phyloP scores from a whole-genome alignment of 495 filamentous ascomycete genomes.

The Entonaema liquescens region DNA sequence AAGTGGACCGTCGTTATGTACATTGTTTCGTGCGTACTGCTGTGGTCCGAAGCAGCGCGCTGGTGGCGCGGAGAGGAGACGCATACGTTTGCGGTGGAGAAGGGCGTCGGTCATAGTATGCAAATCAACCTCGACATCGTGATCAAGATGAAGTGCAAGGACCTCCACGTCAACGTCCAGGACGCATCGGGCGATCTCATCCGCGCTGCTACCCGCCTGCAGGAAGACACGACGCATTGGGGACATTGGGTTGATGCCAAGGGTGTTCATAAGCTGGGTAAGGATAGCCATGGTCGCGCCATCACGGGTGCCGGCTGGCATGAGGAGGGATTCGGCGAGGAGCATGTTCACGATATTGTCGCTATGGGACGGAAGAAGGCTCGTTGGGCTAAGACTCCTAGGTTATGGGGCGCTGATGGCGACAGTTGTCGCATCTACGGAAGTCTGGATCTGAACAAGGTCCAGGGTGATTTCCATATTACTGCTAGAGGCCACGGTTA shows the following conservation, averaged over 20 bases:
- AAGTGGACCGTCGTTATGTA: constrained; percentile 91
- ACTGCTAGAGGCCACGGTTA: constrained; percentile 97
- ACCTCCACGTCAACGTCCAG: constrained; percentile 96
- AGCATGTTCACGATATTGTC: constrained; percentile 78
- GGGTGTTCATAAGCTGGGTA: constrained; percentile 72
- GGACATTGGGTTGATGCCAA: constrained; percentile 77
- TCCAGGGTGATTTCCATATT: constrained; percentile 98
- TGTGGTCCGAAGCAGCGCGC: constrained; percentile 76
- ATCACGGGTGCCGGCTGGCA: constrained; percentile 66
- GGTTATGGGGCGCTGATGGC: constrained; percentile 61
- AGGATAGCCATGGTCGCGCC: constrained; percentile 55
- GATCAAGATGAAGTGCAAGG: constrained; percentile 85
- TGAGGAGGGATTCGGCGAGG: constrained; percentile 69
- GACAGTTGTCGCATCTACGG: constrained; percentile 89
- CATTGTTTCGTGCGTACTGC: constrained; percentile 73
- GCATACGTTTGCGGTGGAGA: constrained; percentile 94
- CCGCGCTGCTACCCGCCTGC: constrained; percentile 77
- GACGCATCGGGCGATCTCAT: constrained; percentile 93
- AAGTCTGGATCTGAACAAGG: constrained; percentile 89
- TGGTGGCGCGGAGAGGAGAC: constrained; percentile 86
- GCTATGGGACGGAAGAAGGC: constrained; percentile 63
- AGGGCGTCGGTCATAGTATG: constrained; percentile 83
- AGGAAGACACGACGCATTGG: constrained; percentile 82
- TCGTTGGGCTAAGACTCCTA: constrained; percentile 77
- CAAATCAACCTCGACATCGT: constrained; percentile 97